Evolutionary conservation across 2,329 filamentous ascomycete genomes (phyloP).

Genomic region (Juglanconis oblonga): DNA sequence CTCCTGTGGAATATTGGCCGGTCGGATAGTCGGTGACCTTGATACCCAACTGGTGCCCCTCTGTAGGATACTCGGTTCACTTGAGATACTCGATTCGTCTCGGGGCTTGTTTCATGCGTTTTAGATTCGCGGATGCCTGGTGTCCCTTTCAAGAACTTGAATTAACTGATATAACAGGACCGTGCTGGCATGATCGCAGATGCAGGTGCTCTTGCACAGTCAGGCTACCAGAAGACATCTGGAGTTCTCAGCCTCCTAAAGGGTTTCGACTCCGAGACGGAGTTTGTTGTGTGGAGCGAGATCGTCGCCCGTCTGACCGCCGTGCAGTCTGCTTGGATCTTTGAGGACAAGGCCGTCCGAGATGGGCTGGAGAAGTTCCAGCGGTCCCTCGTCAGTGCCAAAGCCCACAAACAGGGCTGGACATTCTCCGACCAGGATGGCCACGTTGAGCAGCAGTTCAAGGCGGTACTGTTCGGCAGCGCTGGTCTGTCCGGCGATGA

Average conservation of each 20-base stretch:
- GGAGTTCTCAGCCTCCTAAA: conserved; percentile 82
- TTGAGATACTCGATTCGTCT: too few relatives aligned
- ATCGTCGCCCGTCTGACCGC: conserved; percentile 74
- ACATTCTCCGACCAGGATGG: conserved; percentile 79
- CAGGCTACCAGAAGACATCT: conserved; percentile 91
- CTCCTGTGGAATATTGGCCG: too few relatives aligned
- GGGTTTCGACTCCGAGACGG: conserved; percentile 78
- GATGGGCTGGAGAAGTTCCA: conserved; percentile 83
- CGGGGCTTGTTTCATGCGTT: too few relatives aligned
- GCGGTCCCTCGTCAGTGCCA: conserved; percentile 70
- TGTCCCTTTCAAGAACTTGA: not conserved
- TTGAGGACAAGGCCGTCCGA: conserved; percentile 71
- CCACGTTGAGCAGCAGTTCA: conserved; percentile 92
- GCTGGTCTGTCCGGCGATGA: conserved; percentile 81
- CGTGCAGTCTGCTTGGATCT: conserved; percentile 84
- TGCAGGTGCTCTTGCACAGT: conserved; percentile 82
- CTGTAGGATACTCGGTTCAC: too few relatives aligned
- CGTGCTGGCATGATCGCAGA: conserved; percentile 93
- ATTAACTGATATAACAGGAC: conserved; percentile 45
- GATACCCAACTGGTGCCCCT: too few relatives aligned
- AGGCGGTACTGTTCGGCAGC: conserved; percentile 81
- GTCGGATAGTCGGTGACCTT: too few relatives aligned
- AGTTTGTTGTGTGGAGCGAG: conserved; percentile 95
- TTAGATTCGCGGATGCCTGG: too few relatives aligned
- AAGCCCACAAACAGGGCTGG: conserved; percentile 88